phyloP scores from a whole-genome alignment of 2,329 filamentous ascomycete species.

The Colletotrichum melonis region DNA sequence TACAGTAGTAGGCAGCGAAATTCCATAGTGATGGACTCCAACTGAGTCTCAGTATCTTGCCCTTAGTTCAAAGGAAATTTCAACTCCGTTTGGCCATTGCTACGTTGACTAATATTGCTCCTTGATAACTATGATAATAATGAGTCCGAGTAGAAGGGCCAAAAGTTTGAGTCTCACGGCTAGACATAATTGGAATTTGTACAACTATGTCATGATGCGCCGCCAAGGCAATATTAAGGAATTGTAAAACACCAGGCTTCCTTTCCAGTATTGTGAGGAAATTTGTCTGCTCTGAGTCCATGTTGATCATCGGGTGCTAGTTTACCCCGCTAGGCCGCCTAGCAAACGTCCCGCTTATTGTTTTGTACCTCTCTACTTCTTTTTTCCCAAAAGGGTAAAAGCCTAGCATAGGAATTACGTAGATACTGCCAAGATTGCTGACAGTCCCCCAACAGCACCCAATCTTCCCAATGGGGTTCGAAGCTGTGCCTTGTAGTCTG shows the following conservation, averaged over 20 bases:
- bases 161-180: neutral
- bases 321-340: neutral
- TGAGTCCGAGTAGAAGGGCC: neutral
- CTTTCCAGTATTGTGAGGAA: neutral
- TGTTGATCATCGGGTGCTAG: neutral
- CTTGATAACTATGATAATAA: no score
- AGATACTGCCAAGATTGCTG: neutral
- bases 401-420: neutral
- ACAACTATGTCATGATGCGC: neutral
- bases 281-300: neutral
- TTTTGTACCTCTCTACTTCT: neutral
- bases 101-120: no score
- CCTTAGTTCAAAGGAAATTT: neutral
- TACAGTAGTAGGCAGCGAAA: neutral
- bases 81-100: neutral
- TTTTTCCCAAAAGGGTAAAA: neutral
- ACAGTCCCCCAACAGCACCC: neutral
- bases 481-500: neutral
- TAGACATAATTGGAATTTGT: neutral
- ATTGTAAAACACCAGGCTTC: neutral
- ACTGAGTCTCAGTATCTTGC: neutral
- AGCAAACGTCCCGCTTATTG: neutral
- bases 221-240: neutral
- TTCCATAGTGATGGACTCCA: neutral
- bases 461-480: neutral